Evolutionary conservation across 2,329 filamentous ascomycete genomes (phyloP), one percentile per base, ranked within the genome.

Genomic region (Stachybotrys elegans): DNA sequence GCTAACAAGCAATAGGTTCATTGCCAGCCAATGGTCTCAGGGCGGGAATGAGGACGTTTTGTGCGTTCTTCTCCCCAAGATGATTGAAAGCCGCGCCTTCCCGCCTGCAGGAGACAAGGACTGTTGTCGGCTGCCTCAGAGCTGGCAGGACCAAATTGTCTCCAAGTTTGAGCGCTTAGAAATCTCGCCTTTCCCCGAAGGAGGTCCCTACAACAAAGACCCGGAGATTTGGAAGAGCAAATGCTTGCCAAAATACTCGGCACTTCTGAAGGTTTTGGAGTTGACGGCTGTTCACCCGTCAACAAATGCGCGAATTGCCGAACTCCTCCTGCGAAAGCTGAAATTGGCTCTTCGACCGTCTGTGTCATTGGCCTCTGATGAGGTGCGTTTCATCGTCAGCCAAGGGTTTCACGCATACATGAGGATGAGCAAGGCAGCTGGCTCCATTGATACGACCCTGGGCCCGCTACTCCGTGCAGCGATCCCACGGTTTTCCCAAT

Each of bases 351-450:
- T 88, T 36, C 71, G 78, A 17, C 79, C 81, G 7, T 79, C 79
- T 2, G 76, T 76, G 6, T 72, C 75, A 11, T 64, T 81, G 42
- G 72, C 75, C 3, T 79, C 78, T 4, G 76, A 84, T 49, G 77
- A 84, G 57, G 78, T 81, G n/a, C 74, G 79, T 27, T 89, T 93
- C 51, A 86, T 88, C 40, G 74, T 84, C 45, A 86, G 85, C 9
- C 82, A 83, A 51, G 88, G 86, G 0, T 88, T 93, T 56, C 79
- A 79, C 46, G 79, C 84, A 5, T 88, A 90, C 53, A 71, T 88
- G 21, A 73, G 78, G 40, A 81, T 88, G 73, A 80, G 75, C 42
- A 75, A 73, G 48, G 71, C 75, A 4, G 69, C 78, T n/a, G 75
- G 71, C 2, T 70, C 75, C 12, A 62, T 83, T 6, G 81, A 88